These are phyloP conservation scores for Psidium guajava DNA, from an alignment of 345 rosid species.

Conservation along the genomic window DNA sequence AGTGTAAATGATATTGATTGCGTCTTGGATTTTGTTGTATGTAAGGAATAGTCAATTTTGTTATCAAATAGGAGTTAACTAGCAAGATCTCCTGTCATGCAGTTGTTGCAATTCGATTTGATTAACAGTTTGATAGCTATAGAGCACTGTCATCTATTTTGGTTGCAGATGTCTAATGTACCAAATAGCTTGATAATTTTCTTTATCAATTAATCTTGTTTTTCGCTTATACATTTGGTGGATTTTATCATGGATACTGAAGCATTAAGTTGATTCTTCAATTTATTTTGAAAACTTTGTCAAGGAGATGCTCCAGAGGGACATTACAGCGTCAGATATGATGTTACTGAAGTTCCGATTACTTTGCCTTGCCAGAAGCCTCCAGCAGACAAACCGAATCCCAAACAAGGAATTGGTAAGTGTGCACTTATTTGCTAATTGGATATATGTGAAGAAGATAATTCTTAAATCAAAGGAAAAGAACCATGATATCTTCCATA, in stretches of 20 bases:
- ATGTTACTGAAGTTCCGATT: constrained; percentile 71
- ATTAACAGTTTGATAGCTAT: neutral
- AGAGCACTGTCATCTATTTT: neutral
- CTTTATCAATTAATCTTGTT: neutral
- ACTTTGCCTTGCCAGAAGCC: constrained; percentile 78
- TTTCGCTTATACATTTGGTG: neutral
- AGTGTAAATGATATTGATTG: neutral
- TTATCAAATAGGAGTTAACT: neutral
- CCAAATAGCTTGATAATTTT: neutral
- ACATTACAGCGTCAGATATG: constrained; percentile 65
- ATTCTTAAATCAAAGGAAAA: neutral
- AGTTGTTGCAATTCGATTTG: neutral
- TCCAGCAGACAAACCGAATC: constrained; percentile 81
- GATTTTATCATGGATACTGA: neutral
- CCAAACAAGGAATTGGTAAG: constrained; percentile 91
- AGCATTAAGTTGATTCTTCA: neutral
- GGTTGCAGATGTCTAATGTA: neutral
- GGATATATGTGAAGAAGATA: neutral
- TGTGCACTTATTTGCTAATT: neutral
- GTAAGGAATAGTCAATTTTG: neutral
- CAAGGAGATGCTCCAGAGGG: constrained; percentile 55
- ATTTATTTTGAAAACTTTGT: neutral
- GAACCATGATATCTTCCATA: neutral
- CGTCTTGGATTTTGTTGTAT: neutral
- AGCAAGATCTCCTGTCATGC: neutral